Percentiles rank a stretch among this genome's conserved stretches.
Conservation (phyloP, 768 basidiomycete species). For the Chalciporus sphaerocephalus region DNA sequence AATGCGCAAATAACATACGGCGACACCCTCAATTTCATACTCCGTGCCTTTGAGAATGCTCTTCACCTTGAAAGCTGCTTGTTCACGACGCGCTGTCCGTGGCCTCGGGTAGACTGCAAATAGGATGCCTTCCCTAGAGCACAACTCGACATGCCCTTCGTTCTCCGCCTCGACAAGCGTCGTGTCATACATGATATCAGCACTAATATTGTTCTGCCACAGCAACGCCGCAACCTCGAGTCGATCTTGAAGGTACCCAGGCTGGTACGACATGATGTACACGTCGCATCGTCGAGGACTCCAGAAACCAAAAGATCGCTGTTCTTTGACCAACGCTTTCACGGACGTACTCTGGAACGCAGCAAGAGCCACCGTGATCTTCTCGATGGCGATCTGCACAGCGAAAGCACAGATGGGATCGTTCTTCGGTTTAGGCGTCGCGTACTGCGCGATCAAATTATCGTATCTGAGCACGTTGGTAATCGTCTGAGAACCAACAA, state of each 20-base stretch:
- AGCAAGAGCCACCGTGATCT: constrained; percentile 66
- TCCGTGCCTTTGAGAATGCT: constrained; percentile 77
- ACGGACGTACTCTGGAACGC: constrained; percentile 64
- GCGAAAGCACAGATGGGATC: constrained; percentile 65
- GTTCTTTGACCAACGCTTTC: constrained; percentile 68
- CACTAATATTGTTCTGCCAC: constrained; percentile 80
- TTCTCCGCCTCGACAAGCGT: constrained; percentile 58
- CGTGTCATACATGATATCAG: constrained; percentile 84
- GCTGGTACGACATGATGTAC: constrained; percentile 74
- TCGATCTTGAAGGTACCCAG: constrained; percentile 71
- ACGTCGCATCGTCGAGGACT: constrained; percentile 87
- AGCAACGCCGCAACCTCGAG: constrained; percentile 72
- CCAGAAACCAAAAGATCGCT: constrained; percentile 83
- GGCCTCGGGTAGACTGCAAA: constrained; percentile 53
- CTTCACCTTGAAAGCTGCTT: constrained; percentile 75
- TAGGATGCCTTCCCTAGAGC: constrained; percentile 76
- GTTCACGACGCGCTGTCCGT: constrained; percentile 52
- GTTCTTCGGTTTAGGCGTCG: constrained; percentile 48
- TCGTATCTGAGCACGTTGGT: constrained; percentile 54
- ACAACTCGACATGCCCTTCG: constrained; percentile 63
- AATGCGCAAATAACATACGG: background rate
- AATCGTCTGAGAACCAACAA: background rate
- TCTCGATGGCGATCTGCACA: constrained; percentile 74
- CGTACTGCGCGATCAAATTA: constrained; percentile 57
- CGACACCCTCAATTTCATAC: constrained; percentile 51